phyloP scores from a whole-genome alignment of 139 green algal species.

The Tetradesmus lagerheimii region DNA sequence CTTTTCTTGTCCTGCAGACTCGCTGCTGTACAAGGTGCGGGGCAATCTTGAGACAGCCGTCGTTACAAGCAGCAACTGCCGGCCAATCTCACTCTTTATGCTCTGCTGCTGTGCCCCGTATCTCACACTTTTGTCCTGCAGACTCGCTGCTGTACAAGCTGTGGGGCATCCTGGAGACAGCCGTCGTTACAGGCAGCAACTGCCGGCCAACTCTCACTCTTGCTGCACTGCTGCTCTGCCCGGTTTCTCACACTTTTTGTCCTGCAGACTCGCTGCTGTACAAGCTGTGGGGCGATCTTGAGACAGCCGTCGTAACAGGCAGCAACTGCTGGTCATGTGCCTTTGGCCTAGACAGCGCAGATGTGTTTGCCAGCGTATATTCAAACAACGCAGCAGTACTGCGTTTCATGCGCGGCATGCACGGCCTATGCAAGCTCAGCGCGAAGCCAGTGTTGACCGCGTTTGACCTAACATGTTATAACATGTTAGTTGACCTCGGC shows the following conservation, averaged over 20 bases:
- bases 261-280: constrained; percentile 32
- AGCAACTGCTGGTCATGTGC: constrained; percentile 47
- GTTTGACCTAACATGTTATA: constrained; percentile 52
- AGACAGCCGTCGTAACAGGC: constrained; percentile 31
- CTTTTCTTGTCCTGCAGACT: not conserved
- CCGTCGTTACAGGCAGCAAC: constrained; percentile 28
- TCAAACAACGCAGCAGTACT: constrained; percentile 28
- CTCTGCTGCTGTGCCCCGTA: not conserved
- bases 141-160: constrained; percentile 33
- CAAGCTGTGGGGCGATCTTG: constrained; percentile 49
- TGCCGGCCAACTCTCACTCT: constrained; percentile 24
- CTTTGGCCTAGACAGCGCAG: constrained; percentile 35
- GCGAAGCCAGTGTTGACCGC: constrained; percentile 47
- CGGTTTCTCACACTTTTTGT: not conserved
- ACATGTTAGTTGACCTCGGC: constrained; percentile 48
- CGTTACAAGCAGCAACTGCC: not conserved
- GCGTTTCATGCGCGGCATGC: constrained; percentile 64
- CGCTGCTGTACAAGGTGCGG: constrained; percentile 18
- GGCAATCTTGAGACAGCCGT: not conserved
- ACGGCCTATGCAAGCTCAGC: constrained; percentile 46
- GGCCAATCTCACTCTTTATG: not conserved
- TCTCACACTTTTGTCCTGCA: not conserved
- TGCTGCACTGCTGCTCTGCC: not conserved
- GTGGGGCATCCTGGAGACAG: constrained; percentile 23
- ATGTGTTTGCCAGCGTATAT: constrained; percentile 57